Evolutionary conservation across 1,284 basidiomycete species (phyloP).

Genomic region (Cutaneotrichosporon sp.): DNA sequence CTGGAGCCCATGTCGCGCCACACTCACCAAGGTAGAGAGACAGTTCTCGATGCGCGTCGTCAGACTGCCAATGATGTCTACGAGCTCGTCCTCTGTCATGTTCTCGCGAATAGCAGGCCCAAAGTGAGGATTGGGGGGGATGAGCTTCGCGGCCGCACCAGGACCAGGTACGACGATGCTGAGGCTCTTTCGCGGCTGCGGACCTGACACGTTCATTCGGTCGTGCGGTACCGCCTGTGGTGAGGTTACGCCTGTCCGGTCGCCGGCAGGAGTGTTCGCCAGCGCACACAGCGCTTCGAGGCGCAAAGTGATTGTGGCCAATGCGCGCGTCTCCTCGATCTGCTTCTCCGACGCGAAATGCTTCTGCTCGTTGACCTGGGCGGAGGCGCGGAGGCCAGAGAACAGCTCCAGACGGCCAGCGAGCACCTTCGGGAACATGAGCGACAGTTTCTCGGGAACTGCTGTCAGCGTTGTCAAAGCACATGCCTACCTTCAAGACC

Average conservation of each 20-base stretch:
- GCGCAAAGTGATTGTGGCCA: conserved; percentile 71
- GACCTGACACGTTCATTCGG: background rate
- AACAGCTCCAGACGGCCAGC: conserved; percentile 64
- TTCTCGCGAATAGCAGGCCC: conserved; percentile 68
- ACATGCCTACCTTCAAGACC: no score
- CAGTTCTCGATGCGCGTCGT: conserved; percentile 75
- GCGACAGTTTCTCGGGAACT: conserved; percentile 77
- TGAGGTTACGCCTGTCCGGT: conserved; percentile 5
- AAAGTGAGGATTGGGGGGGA: conserved; percentile 15
- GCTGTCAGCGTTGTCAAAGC: no score
- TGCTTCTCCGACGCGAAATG: conserved; percentile 60
- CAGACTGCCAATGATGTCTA: conserved; percentile 68
- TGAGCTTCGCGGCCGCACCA: background rate
- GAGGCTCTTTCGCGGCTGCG: background rate
- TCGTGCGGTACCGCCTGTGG: conserved; percentile 52
- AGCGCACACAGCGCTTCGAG: conserved; percentile 73
- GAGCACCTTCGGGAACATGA: conserved; percentile 75
- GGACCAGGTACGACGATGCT: background rate
- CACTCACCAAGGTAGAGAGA: conserved; percentile 56
- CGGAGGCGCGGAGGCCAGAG: conserved; percentile 51
- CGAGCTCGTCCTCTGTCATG: conserved; percentile 69
- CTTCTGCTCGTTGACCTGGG: conserved; percentile 50
- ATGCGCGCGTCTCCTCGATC: conserved; percentile 69
- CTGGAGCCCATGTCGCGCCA: background rate
- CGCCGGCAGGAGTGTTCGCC: conserved; percentile 33